Evolutionary conservation across 2,329 filamentous ascomycete species (phyloP), one percentile per base, ranked within the genome.

Genomic region (Fusarium protoensiforme): DNA sequence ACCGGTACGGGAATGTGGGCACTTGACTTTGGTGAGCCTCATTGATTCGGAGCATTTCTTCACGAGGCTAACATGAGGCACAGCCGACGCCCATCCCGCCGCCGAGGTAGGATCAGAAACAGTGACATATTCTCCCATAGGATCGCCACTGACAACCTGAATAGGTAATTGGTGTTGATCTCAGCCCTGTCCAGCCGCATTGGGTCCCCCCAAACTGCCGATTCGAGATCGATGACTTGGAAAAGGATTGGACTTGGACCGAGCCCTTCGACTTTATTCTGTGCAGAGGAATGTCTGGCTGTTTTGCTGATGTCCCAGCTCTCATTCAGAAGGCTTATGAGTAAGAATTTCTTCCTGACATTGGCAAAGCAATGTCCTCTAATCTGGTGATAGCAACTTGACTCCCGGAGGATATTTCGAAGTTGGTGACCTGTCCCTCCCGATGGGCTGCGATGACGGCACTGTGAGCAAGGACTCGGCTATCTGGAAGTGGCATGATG

Each of bases 1-100:
- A 79, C 77, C 0, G 77, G 77, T 6, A 78, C 77, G 1, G 77
- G 77, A 7, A 73, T 78, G 11, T 78, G 77, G 76, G 76, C 76
- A 6, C 73, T 78, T 58, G 76, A 78, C 20, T 78, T 75, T 51
- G 77, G 71, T 67, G 53, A 59, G 41, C 14, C 6, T 51, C 2
- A 24, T 31, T 29, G 33, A 8, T 2, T 24, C 13, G 13, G 36
- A 13, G 20, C 57, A 36, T 20, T 11, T 53, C 35, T 8, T 64
- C 41, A 24, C 5, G 27, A 13, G 14, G 18, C 22, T 46, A 41
- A 61, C 36, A 36, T n/a, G 27, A 9, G 39, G 11, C 51, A 31
- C 6, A 74, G 71, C 71, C 9, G 69, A 74, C 53, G 61, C 69
- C n/a, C 39, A 69, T 31, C 71, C 71, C 27, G 54, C 69, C 16